phyloP scores from a whole-genome alignment of 495 filamentous ascomycete genomes.

The Barbatosphaeria neglecta region DNA sequence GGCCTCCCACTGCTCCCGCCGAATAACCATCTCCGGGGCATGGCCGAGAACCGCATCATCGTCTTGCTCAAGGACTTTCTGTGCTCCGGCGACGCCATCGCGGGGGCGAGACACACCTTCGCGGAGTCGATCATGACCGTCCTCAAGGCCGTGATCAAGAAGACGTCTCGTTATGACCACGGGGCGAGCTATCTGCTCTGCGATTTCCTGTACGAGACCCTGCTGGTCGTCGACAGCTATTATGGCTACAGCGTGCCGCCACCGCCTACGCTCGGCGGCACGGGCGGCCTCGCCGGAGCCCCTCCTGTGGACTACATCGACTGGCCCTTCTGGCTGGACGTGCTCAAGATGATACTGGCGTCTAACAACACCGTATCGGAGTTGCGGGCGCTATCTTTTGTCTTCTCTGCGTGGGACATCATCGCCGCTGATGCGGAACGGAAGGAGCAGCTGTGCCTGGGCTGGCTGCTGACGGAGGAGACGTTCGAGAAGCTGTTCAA shows the following conservation, averaged over 20 bases:
- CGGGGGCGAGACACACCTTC: constrained; percentile 53
- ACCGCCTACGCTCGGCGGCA: constrained; percentile 17
- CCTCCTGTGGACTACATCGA: constrained; percentile 37
- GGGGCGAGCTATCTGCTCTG: constrained; percentile 84
- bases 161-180: constrained; percentile 74
- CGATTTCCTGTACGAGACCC: constrained; percentile 77
- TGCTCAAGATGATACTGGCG: constrained; percentile 69
- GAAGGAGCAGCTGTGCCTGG: constrained; percentile 61
- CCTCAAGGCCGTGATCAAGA: constrained; percentile 60
- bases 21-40: constrained; percentile 61
- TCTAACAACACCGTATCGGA: constrained; percentile 93
- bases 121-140: constrained; percentile 66
- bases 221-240: constrained; percentile 26
- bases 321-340: constrained; percentile 84
- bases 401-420: constrained; percentile 72
- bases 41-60: constrained; percentile 87
- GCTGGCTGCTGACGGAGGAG: constrained; percentile 68
- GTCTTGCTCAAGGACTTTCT: constrained; percentile 80
- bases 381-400: constrained; percentile 74
- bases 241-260: constrained; percentile 17
- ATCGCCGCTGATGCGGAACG: constrained; percentile 54
- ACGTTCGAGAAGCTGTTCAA: constrained; percentile 80
- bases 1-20: constrained; percentile 38
- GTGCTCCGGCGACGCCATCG: constrained; percentile 40
- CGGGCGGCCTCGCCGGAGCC: constrained; percentile 6